Conservation (phyloP, 305 asterid genomes). For the Rubia peregrina region DNA sequence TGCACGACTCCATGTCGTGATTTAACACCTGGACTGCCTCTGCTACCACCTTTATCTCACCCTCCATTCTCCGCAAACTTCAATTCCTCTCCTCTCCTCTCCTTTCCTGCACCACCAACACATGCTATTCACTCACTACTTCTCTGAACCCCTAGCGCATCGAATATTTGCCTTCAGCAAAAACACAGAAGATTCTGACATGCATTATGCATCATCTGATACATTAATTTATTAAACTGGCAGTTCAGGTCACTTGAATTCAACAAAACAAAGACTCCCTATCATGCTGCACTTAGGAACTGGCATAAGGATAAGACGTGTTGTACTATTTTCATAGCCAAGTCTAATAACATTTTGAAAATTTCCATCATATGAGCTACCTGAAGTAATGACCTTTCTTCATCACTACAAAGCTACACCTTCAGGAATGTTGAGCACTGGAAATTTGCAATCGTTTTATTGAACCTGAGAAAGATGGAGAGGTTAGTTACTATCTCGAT, state of each 20-base stretch:
- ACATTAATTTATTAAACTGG: neutral
- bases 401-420: no score
- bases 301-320: neutral
- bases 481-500: no score
- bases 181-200: neutral
- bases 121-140: no score
- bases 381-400: neutral
- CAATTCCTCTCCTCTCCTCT: no score
- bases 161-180: no score
- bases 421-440: no score
- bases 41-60: slow-evolving; percentile 63
- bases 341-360: neutral
- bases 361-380: neutral
- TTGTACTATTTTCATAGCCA: neutral
- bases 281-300: neutral
- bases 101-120: no score
- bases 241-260: neutral
- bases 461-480: no score
- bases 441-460: no score
- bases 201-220: neutral
- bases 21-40: slow-evolving; percentile 85
- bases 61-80: no score
- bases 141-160: no score
- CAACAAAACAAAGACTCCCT: neutral
- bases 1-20: slow-evolving; percentile 78